These are phyloP conservation scores for Tulasnella sp. DNA, from an alignment of 768 basidiomycete species.

Conservation along the genomic window DNA sequence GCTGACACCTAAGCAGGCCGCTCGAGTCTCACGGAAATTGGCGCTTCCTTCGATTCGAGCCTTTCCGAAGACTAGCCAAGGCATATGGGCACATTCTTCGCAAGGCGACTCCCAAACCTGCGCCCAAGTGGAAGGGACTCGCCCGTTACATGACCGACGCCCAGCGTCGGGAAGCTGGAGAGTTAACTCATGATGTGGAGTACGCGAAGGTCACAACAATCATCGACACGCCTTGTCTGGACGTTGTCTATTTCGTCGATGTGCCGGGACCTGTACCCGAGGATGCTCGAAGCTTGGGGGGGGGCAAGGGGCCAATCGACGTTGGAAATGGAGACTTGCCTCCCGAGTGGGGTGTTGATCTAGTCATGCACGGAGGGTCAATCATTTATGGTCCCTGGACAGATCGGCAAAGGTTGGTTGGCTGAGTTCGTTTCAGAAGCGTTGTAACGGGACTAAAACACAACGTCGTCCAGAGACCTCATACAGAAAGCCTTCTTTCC, in stretches of 20 bases:
- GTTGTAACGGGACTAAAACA: neutral
- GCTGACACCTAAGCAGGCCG: neutral
- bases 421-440: neutral
- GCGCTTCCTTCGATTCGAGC: neutral
- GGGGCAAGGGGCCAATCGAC: slow-evolving; percentile 31
- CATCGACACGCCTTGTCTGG: slow-evolving; percentile 62
- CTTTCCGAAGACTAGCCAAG: slow-evolving; percentile 16
- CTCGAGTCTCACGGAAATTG: neutral
- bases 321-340: slow-evolving; percentile 78
- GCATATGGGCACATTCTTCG: neutral
- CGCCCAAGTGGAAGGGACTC: slow-evolving; percentile 29
- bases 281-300: slow-evolving; percentile 8
- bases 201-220: slow-evolving; percentile 84
- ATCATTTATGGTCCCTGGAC: slow-evolving; percentile 93
- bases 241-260: slow-evolving; percentile 80
- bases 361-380: slow-evolving; percentile 63
- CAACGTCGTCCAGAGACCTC: slow-evolving; percentile 39
- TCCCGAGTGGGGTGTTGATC: slow-evolving; percentile 90
- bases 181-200: slow-evolving; percentile 32
- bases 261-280: slow-evolving; percentile 24
- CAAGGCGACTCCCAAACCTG: slow-evolving; percentile 1
- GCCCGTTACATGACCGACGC: slow-evolving; percentile 26
- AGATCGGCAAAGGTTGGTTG: slow-evolving; percentile 76
- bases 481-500: slow-evolving; percentile 81
- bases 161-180: slow-evolving; percentile 13